Evolutionary conservation across 2,329 filamentous ascomycete genomes (phyloP).

Genomic region (Colletotrichum theobromicola): DNA sequence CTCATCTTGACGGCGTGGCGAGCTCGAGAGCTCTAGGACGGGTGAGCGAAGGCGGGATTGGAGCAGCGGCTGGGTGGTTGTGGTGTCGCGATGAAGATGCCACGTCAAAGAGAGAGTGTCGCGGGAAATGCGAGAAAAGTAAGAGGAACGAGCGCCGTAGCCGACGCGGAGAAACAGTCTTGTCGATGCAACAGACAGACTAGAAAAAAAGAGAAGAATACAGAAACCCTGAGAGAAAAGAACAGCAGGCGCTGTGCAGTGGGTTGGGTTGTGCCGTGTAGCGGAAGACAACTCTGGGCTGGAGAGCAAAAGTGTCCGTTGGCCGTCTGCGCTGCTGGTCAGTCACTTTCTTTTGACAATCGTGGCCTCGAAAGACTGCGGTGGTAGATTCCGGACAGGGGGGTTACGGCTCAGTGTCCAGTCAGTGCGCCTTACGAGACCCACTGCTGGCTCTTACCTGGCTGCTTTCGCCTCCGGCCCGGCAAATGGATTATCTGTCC

Average conservation of each 20-base stretch:
- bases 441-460: background rate
- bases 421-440: background rate
- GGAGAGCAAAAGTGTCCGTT: background rate
- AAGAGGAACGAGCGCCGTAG: background rate
- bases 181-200: background rate
- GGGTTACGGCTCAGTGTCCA: conserved; percentile 9
- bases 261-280: background rate
- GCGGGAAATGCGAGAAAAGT: background rate
- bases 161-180: background rate
- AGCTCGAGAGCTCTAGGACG: conserved; percentile 34
- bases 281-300: background rate
- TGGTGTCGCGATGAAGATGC: background rate
- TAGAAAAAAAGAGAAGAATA: background rate
- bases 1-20: conserved; percentile 67
- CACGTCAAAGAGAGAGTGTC: background rate
- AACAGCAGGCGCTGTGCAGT: background rate
- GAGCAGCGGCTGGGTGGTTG: background rate
- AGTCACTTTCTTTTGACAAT: conserved; percentile 29
- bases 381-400: conserved; percentile 21
- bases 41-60: background rate
- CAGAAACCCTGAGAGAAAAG: background rate
- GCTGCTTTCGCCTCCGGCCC: background rate
- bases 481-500: conserved; percentile 24
- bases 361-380: conserved; percentile 38
- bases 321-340: background rate